A percentile compares a stretch with the other conserved stretches of the same genome.
Evolutionary conservation across 805 yeast genomes (phyloP).

Genomic region (Monosporozyma unispora): DNA sequence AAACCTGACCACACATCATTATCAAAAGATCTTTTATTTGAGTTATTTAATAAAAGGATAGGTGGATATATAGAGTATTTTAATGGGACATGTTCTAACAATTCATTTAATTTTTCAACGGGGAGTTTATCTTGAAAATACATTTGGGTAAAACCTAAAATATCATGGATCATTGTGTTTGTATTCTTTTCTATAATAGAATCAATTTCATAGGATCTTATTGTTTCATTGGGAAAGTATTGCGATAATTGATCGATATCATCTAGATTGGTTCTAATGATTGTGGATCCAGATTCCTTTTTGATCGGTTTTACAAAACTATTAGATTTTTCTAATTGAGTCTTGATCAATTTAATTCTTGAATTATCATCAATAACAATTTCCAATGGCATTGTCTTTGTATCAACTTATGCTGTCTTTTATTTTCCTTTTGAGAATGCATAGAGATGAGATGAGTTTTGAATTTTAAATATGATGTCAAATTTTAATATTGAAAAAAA

Average conservation of each 20-base stretch:
- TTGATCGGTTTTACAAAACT: slow-evolving; percentile 21
- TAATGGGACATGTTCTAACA: slow-evolving; percentile 19
- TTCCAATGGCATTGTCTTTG: slow-evolving; percentile 17
- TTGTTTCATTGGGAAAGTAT: slow-evolving; percentile 2
- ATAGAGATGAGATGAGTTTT: background rate
- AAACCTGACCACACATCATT: slow-evolving; percentile 28
- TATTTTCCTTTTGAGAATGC: background rate
- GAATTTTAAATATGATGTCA: no score
- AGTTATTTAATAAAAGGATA: slow-evolving; percentile 46
- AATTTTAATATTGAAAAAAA: background rate
- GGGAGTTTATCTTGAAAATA: slow-evolving; percentile 1
- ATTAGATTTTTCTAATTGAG: slow-evolving; percentile 12
- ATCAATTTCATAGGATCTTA: slow-evolving; percentile 7
- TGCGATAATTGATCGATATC: background rate
- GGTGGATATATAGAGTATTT: slow-evolving; percentile 63
- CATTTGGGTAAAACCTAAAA: slow-evolving; percentile 1
- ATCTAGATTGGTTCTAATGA: slow-evolving; percentile 17
- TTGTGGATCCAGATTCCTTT: slow-evolving; percentile 10
- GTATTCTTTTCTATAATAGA: slow-evolving; percentile 2
- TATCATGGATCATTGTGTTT: background rate
- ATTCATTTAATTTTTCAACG: slow-evolving; percentile 2
- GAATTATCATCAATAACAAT: slow-evolving; percentile 12
- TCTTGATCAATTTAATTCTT: slow-evolving; percentile 20
- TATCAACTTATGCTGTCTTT: background rate
- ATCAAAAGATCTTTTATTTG: slow-evolving; percentile 36